Base-by-base conservation (phyloP, 441 rosid species). In the Francoa sonchifolia region DNA sequence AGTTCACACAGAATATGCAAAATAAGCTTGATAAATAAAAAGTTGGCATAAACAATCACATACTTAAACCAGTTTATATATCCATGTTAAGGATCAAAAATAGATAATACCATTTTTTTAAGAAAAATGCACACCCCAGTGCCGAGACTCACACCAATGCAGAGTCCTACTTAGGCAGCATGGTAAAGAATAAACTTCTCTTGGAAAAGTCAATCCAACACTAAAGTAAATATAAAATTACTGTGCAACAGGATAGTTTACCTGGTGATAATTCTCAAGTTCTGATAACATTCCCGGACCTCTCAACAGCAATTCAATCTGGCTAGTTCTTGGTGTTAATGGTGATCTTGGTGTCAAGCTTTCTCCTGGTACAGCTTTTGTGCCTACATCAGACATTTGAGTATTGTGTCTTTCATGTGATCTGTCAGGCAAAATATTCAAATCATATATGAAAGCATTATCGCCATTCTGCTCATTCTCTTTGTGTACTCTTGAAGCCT, bases 321-420 rank as follows among this genome's bases (percentile, higher is more conserved):
- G 96, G 63, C 63, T 81, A 45, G 73, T 67, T 58, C 90, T 54
- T 26, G 95, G 85, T 21, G 84, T 77, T 70, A 73, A 50, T 53
- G 96, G 95, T 32, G 98, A 82, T 29, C 79, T 62, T 18, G 99
- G 99, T 23, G 99, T 92, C 67, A 75, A 66, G 72, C 92, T 87
- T 66, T 82, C 99, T 18, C 46, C 57, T 28, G 97, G 77, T 12
- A 78, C 66, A 13, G 62, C 50, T 47, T 68, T 79, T 20, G 61
- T 39, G 45, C 68, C 88, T 30, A n/a, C 34, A 63, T 72, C 79
- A 44, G 59, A 41, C 40, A 68, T 43, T 17, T 27, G 8, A 48
- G 29, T 20, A 11, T 63, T 55, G 44, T 47, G 71, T 25, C 60
- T 44, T 39, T 73, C 79, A 39, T 66, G 55, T 27, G 87, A 64